These are phyloP conservation scores for Diplodia seriata DNA, from an alignment of 2,329 filamentous ascomycete genomes.

Conservation along the genomic window DNA sequence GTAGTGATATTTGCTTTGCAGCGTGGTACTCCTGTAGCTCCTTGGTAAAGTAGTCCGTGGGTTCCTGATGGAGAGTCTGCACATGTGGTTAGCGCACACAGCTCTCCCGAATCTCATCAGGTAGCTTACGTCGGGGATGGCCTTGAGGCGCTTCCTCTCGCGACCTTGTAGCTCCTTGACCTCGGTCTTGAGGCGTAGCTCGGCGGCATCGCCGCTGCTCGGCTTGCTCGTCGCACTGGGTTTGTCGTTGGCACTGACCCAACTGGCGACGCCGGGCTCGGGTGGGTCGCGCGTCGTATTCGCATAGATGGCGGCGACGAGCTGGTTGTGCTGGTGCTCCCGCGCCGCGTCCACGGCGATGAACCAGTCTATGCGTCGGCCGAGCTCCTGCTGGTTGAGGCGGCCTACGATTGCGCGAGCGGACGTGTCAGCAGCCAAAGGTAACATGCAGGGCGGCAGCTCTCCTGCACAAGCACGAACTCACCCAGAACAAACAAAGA, in stretches of 20 bases:
- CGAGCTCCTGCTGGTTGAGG: conserved; percentile 67
- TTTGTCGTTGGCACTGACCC: conserved; percentile 76
- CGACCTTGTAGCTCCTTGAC: conserved; percentile 67
- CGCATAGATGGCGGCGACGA: conserved; percentile 64
- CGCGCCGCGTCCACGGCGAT: conserved; percentile 60
- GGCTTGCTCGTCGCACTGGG: conserved; percentile 72
- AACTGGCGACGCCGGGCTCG: conserved; percentile 67
- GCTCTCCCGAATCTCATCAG: not conserved
- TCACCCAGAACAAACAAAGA: conserved; percentile 64
- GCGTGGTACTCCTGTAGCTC: conserved; percentile 47
- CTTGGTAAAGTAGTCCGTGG: conserved; percentile 35
- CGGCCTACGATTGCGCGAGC: conserved; percentile 52
- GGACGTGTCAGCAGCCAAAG: conserved; percentile 5
- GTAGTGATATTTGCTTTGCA: conserved; percentile 53
- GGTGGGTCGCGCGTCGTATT: conserved; percentile 67
- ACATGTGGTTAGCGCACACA: conserved; percentile 28
- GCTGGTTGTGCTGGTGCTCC: conserved; percentile 68
- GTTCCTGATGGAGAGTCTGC: conserved; percentile 28
- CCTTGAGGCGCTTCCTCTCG: conserved; percentile 66
- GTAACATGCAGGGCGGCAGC: not conserved
- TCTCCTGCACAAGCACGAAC: conserved; percentile 30
- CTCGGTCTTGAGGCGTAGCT: conserved; percentile 69
- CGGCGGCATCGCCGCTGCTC: conserved; percentile 63
- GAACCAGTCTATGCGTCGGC: conserved; percentile 62
- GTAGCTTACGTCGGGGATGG: conserved; percentile 56